Percentiles rank a stretch among this genome's conserved stretches.
phyloP scores from a whole-genome alignment of 106 monocot genomes.

The Allium sativum region DNA sequence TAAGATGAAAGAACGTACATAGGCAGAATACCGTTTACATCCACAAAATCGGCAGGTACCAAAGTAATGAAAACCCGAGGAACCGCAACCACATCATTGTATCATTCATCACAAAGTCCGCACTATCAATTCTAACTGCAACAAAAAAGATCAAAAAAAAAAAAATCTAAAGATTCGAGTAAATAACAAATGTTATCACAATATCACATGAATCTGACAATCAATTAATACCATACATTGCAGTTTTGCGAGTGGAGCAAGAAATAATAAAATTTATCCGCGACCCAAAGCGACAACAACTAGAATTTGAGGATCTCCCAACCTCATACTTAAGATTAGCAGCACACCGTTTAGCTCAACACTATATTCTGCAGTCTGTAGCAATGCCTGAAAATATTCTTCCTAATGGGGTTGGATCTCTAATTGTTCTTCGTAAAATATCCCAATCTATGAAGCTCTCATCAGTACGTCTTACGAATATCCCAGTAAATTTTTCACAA shows the following conservation, averaged over 20 bases:
- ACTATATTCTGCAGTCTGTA: constrained; percentile 79
- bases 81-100: no score
- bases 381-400: constrained; percentile 54
- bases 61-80: no score
- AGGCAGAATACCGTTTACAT: no score
- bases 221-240: no score
- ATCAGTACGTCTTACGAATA: constrained; percentile 63
- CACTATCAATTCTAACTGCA: no score
- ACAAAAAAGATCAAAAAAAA: no score
- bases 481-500: constrained; percentile 70
- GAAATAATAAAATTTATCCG: constrained; percentile 67
- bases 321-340: constrained; percentile 85
- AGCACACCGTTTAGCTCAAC: constrained; percentile 81
- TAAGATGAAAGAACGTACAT: no score
- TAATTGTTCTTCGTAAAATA: constrained; percentile 62
- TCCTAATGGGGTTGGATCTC: constrained; percentile 69
- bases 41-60: no score
- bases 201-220: no score
- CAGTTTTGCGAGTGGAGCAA: constrained; percentile 94
- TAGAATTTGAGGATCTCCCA: constrained; percentile 65
- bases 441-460: constrained; percentile 40
- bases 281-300: constrained; percentile 57
- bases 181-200: no score
- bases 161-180: no score
- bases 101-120: no score